Evolutionary conservation across 352 stramenopile genomes (phyloP).

Genomic region (Pythium oligandrum): DNA sequence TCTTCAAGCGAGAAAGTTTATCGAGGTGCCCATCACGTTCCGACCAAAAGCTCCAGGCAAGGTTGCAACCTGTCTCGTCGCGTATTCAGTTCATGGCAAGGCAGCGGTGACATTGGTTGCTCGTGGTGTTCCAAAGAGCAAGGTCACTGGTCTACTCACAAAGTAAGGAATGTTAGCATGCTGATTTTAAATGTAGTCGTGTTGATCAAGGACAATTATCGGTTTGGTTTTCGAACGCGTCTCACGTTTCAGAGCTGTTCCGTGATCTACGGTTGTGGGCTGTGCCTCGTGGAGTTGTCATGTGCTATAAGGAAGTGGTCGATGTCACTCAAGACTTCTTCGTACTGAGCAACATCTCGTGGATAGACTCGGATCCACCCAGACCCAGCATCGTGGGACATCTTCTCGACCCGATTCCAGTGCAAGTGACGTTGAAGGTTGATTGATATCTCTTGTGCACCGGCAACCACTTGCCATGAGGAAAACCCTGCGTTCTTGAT

Average conservation of each 20-base stretch:
- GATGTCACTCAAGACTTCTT: conserved; percentile 71
- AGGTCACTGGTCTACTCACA: neutral
- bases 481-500: conserved; percentile 82
- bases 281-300: conserved; percentile 15
- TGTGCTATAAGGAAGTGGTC: conserved; percentile 64
- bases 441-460: conserved; percentile 84
- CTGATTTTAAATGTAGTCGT: conserved; percentile 5
- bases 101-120: conserved; percentile 75
- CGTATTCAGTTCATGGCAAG: conserved; percentile 76
- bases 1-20: conserved; percentile 80
- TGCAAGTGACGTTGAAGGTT: conserved; percentile 84
- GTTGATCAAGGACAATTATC: conserved; percentile 13
- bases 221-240: conserved; percentile 2
- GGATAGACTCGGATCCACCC: conserved; percentile 87
- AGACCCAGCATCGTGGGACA: conserved; percentile 80
- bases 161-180: neutral
- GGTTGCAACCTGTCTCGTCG: conserved; percentile 75
- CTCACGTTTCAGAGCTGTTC: conserved; percentile 16
- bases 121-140: conserved; percentile 28
- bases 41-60: conserved; percentile 74
- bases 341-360: conserved; percentile 63
- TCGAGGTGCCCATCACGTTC: conserved; percentile 75
- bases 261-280: neutral
- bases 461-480: conserved; percentile 79
- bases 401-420: conserved; percentile 86